These are phyloP conservation scores for Boletales sp. DNA, from an alignment of 768 basidiomycete species.

Conservation along the genomic window DNA sequence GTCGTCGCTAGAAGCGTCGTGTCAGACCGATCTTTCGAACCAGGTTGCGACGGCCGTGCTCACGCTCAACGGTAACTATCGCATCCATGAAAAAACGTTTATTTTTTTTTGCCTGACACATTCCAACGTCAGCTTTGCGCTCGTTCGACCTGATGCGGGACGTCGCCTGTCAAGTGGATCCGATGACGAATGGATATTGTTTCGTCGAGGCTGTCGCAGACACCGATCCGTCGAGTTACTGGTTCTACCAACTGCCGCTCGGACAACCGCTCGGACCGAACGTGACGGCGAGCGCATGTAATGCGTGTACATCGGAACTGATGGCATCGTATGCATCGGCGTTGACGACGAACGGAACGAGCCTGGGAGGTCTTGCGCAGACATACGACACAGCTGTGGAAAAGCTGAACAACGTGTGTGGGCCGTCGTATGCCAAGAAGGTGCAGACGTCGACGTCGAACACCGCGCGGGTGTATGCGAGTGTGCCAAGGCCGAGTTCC, in stretches of 20 bases:
- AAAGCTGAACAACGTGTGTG: constrained; percentile 47
- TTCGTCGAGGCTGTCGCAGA: constrained; percentile 61
- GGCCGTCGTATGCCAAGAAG: constrained; percentile 40
- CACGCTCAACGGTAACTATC: constrained; percentile 52
- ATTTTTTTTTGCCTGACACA: not conserved
- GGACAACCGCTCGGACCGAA: constrained; percentile 49
- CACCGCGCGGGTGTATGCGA: constrained; percentile 7
- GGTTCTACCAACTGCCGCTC: constrained; percentile 67
- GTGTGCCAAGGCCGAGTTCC: constrained; percentile 2
- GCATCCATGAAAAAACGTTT: not conserved
- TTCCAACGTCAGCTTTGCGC: constrained; percentile 46
- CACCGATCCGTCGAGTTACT: constrained; percentile 61
- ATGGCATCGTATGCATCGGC: constrained; percentile 53
- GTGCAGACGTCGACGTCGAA: constrained; percentile 9
- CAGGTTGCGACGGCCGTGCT: constrained; percentile 49
- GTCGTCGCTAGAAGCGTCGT: constrained; percentile 43
- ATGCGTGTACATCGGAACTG: constrained; percentile 56
- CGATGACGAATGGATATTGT: constrained; percentile 64
- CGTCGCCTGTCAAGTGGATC: constrained; percentile 57
- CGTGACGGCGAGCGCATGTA: constrained; percentile 52
- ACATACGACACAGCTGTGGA: constrained; percentile 50
- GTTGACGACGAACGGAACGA: constrained; percentile 32
- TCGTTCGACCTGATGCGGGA: constrained; percentile 61
- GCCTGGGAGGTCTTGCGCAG: constrained; percentile 36
- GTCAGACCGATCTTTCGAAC: constrained; percentile 52